These are phyloP conservation scores for Zalaria sp. DNA, from an alignment of 2,329 filamentous ascomycete species.

Conservation along the genomic window DNA sequence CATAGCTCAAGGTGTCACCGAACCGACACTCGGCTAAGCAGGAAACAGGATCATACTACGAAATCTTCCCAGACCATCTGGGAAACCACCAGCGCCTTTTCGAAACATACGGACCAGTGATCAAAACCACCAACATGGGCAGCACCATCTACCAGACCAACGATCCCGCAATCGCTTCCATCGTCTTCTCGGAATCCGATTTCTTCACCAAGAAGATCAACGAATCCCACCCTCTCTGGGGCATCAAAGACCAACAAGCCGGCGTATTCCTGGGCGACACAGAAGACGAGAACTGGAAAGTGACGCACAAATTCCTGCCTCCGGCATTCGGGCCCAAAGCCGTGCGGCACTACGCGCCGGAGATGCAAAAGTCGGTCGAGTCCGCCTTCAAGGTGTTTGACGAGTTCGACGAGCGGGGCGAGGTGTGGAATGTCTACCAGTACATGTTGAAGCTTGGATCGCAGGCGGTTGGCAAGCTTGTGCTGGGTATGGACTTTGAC, in stretches of 20 bases:
- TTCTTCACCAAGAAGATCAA: conserved; percentile 29
- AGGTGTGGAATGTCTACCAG: conserved; percentile 34
- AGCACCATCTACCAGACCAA: conserved; percentile 20
- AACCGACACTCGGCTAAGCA: too few relatives aligned
- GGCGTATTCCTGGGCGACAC: conserved; percentile 30
- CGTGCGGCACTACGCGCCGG: conserved; percentile 45
- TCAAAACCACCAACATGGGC: conserved; percentile 24
- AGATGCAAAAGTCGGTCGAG: conserved; percentile 42
- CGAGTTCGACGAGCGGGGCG: conserved; percentile 29
- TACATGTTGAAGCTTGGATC: conserved; percentile 36
- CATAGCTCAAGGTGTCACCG: too few relatives aligned
- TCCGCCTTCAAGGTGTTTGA: conserved; percentile 35
- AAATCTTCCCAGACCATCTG: conserved; percentile 26
- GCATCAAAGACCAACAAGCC: conserved; percentile 17
- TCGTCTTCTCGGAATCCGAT: conserved; percentile 19
- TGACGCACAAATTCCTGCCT: conserved; percentile 48
- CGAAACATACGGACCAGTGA: conserved; percentile 22
- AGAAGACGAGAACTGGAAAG: conserved; percentile 33
- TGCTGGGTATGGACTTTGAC: conserved; percentile 28
- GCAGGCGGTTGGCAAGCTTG: conserved; percentile 29
- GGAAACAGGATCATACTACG: conserved; percentile 17
- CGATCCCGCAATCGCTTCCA: conserved; percentile 19
- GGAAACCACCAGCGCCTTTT: conserved; percentile 28
- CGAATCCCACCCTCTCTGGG: conserved; percentile 16
- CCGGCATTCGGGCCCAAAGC: conserved; percentile 46